Conservation (phyloP, 805 yeast species). For the Wickerhamomyces subpelliculosus region DNA sequence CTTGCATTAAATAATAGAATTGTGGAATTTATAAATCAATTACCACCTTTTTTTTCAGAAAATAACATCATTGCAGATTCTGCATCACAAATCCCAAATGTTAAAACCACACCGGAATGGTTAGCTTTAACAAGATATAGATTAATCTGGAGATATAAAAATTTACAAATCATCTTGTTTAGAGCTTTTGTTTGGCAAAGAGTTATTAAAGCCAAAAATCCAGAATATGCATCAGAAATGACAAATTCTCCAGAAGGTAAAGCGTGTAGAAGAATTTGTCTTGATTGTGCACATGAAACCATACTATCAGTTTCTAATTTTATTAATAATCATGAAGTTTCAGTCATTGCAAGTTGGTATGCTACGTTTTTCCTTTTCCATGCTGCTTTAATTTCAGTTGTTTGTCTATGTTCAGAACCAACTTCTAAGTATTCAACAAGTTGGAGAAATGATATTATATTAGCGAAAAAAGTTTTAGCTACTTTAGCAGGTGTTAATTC, state of each 20-base stretch:
- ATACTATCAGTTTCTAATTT: conserved; percentile 41
- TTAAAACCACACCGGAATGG: conserved; percentile 38
- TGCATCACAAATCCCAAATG: conserved; percentile 17
- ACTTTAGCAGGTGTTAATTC: conserved; percentile 35
- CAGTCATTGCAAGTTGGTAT: conserved; percentile 55
- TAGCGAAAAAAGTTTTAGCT: conserved; percentile 32
- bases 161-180: conserved; percentile 46
- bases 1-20: conserved; percentile 39
- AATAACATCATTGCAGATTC: conserved; percentile 25
- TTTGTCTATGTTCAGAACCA: conserved; percentile 46
- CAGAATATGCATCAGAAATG: conserved; percentile 23
- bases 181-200: conserved; percentile 53
- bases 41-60: conserved; percentile 44
- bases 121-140: conserved; percentile 44
- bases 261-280: conserved; percentile 43
- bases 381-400: conserved; percentile 52
- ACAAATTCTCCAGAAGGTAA: conserved; percentile 36
- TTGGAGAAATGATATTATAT: conserved; percentile 39
- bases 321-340: conserved; percentile 25
- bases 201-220: conserved; percentile 31
- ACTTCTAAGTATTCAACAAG: conserved; percentile 33
- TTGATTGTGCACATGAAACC: conserved; percentile 45
- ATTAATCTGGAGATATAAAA: conserved; percentile 52
- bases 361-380: conserved; percentile 58
- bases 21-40: conserved; percentile 28